phyloP scores from a whole-genome alignment of 1,284 basidiomycete species.

The Thecaphora thlaspeos region DNA sequence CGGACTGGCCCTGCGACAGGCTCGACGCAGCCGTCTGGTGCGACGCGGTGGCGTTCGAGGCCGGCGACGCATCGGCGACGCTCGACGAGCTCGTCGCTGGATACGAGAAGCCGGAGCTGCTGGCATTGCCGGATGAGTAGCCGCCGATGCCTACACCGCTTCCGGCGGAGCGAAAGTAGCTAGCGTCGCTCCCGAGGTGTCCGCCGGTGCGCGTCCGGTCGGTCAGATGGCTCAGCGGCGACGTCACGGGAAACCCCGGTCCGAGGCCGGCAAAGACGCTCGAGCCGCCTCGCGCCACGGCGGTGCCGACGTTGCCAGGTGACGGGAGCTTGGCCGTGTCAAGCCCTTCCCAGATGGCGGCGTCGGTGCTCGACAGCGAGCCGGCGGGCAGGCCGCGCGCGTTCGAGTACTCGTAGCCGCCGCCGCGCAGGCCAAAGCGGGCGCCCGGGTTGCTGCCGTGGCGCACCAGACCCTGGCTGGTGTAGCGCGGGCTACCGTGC shows the following conservation, averaged over 20 bases:
- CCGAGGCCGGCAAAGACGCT: slow-evolving; percentile 31
- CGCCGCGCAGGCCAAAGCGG: slow-evolving; percentile 11
- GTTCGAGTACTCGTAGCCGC: slow-evolving; percentile 17
- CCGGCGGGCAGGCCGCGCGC: slow-evolving; percentile 4
- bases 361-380: slow-evolving; percentile 19
- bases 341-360: slow-evolving; percentile 38
- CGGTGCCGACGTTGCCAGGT: slow-evolving; percentile 25
- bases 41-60: slow-evolving; percentile 6
- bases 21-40: slow-evolving; percentile 12
- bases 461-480: slow-evolving; percentile 24
- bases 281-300: slow-evolving; percentile 23
- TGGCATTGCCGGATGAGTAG: slow-evolving; percentile 10
- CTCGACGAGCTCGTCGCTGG: slow-evolving; percentile 17
- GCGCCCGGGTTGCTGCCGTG: slow-evolving; percentile 31
- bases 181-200: slow-evolving; percentile 22
- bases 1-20: slow-evolving; percentile 13
- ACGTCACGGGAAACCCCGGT: slow-evolving; percentile 21
- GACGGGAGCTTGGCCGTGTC: slow-evolving; percentile 35
- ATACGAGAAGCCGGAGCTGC: slow-evolving; percentile 31
- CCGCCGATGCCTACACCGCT: slow-evolving; percentile 11
- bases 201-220: slow-evolving; percentile 21
- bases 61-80: slow-evolving; percentile 10
- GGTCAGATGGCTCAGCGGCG: slow-evolving; percentile 30
- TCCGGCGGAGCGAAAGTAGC: slow-evolving; percentile 34
- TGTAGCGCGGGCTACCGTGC: slow-evolving; percentile 42